Evolutionary conservation across 768 basidiomycete species (phyloP).

Genomic region (Dioszegia hungarica): DNA sequence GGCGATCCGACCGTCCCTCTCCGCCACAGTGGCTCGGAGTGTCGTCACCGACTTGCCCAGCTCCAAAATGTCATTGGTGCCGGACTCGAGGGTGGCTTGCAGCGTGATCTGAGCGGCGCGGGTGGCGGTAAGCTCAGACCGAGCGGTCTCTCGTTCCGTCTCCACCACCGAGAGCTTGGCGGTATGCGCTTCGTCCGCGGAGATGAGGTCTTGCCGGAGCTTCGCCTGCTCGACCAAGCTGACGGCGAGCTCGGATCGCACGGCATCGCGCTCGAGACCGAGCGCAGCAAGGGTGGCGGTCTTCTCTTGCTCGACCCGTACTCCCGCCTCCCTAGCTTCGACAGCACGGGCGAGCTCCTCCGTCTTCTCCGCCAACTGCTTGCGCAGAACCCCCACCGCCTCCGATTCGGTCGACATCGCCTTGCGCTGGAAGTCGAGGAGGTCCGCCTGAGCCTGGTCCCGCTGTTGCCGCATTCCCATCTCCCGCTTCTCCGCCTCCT

Average conservation of each 20-base stretch:
- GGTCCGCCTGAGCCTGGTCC: background rate
- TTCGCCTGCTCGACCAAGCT: background rate
- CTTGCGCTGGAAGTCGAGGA: constrained; percentile 9
- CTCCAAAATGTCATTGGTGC: background rate
- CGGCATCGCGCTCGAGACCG: background rate
- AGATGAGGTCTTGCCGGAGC: background rate
- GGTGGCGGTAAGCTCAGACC: background rate
- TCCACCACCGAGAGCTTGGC: background rate
- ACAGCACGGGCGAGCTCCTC: constrained; percentile 5
- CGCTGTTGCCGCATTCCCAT: background rate
- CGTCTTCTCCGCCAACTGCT: constrained; percentile 14
- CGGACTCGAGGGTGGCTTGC: background rate
- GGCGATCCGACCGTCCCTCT: background rate
- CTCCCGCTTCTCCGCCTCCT: background rate
- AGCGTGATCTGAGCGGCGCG: background rate
- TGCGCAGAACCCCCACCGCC: constrained; percentile 13
- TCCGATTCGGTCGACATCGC: constrained; percentile 20
- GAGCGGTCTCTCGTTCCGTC: background rate
- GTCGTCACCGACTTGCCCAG: background rate
- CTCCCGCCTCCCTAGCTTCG: too few species aligned
- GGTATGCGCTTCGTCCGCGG: background rate
- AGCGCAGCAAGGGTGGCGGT: background rate
- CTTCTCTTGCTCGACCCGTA: background rate
- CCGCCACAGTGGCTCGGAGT: background rate
- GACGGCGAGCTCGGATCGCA: background rate